Evolutionary conservation across 1,284 basidiomycete species (phyloP).

Genomic region (Cutaneotrichosporon sp.): DNA sequence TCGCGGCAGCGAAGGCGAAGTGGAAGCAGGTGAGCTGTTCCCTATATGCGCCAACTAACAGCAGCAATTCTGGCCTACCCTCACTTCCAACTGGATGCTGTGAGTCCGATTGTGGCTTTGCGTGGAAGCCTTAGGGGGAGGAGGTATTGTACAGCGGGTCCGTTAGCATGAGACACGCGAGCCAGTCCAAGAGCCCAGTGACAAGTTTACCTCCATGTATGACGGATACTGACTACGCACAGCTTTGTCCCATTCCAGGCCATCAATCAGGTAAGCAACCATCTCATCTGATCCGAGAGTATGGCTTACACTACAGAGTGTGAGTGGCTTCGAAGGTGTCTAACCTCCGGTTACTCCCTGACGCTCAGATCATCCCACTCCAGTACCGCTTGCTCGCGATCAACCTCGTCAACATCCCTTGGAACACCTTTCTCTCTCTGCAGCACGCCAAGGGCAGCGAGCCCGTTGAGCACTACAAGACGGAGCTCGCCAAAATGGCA

Average conservation of each 20-base stretch:
- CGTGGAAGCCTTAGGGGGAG: no score
- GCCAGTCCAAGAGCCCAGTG: no score
- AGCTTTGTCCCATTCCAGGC: slow-evolving; percentile 49
- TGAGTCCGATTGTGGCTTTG: no score
- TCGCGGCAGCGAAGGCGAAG: slow-evolving; percentile 46
- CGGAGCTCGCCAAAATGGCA: slow-evolving; percentile 6
- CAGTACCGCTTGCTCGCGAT: slow-evolving; percentile 49
- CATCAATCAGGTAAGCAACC: slow-evolving; percentile 49
- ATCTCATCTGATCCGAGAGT: no score
- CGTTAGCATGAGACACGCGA: no score
- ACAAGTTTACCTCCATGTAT: no score
- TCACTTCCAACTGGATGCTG: slow-evolving; percentile 47
- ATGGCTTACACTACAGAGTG: slow-evolving; percentile 14
- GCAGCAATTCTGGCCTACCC: slow-evolving; percentile 38
- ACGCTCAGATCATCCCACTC: slow-evolving; percentile 45
- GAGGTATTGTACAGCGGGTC: no score
- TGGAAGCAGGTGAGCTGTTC: slow-evolving; percentile 30
- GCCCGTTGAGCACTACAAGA: slow-evolving; percentile 1
- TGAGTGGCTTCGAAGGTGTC: no score
- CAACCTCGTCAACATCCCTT: slow-evolving; percentile 50
- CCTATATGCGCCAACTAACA: neutral
- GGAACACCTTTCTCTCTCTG: slow-evolving; percentile 50
- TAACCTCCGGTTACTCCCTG: no score
- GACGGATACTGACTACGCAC: neutral
- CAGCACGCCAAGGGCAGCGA: slow-evolving; percentile 39